Conservation (phyloP, 2,329 filamentous ascomycete species). For the Drechslera avenae region DNA sequence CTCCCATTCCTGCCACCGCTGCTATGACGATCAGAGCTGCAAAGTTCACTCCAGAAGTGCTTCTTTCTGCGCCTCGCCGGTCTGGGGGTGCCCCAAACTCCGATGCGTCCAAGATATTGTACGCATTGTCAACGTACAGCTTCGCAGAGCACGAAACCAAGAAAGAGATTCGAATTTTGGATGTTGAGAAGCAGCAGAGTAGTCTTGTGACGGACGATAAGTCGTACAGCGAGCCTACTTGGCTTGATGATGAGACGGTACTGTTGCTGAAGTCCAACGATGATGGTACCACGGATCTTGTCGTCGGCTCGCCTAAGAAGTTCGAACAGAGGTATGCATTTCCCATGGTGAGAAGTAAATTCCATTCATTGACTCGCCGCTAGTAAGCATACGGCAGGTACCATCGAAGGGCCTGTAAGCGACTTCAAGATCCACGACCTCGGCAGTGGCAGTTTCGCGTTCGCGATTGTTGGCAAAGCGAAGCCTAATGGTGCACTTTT, state of each 20-base stretch:
- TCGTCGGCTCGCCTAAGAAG: conserved; percentile 40
- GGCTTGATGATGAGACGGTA: conserved; percentile 73
- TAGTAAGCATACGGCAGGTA: conserved; percentile 51
- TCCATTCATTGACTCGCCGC: conserved; percentile 3
- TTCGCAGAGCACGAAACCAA: conserved; percentile 75
- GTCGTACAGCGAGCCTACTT: conserved; percentile 72
- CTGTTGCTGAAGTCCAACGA: conserved; percentile 57
- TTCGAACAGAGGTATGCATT: conserved; percentile 41
- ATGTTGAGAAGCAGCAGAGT: conserved; percentile 69
- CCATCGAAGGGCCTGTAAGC: conserved; percentile 53
- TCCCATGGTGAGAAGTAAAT: not conserved
- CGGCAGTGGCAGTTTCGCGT: conserved; percentile 45
- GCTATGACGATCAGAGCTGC: conserved; percentile 71
- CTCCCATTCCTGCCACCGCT: not conserved
- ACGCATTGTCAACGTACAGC: conserved; percentile 75
- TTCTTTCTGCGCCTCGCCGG: conserved; percentile 76
- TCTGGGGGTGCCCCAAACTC: conserved; percentile 72
- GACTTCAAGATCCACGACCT: conserved; percentile 55
- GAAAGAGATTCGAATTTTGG: conserved; percentile 71
- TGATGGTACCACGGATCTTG: conserved; percentile 48
- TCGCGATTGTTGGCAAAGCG: conserved; percentile 64
- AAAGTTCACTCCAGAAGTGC: conserved; percentile 76
- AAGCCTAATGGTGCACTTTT: conserved; percentile 72
- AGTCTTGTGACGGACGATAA: conserved; percentile 68
- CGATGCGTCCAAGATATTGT: conserved; percentile 67